phyloP scores from a whole-genome alignment of 768 basidiomycete species.

The Infundibulicybe gibba region DNA sequence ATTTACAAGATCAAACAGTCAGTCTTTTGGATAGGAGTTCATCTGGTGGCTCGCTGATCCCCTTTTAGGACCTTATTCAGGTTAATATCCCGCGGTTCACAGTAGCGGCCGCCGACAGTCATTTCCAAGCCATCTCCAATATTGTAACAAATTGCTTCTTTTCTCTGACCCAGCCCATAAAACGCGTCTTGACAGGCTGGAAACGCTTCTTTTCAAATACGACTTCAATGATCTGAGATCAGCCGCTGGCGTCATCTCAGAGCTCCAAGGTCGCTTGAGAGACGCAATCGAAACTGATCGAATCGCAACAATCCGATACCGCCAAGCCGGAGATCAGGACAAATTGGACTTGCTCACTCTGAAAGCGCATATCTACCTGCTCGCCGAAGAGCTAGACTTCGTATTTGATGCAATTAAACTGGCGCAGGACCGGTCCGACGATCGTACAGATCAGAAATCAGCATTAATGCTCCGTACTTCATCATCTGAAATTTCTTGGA shows the following conservation, averaged over 20 bases:
- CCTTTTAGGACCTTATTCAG: constrained; percentile 71
- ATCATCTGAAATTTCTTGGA: constrained; percentile 88
- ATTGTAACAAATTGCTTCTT: constrained; percentile 86
- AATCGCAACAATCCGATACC: constrained; percentile 32
- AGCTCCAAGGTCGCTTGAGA: constrained; percentile 72
- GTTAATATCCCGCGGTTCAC: constrained; percentile 85
- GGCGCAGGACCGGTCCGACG: constrained; percentile 72
- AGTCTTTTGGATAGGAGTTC: constrained; percentile 13
- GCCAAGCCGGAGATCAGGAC: constrained; percentile 39
- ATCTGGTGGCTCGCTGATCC: constrained; percentile 2
- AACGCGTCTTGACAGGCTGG: constrained; percentile 70
- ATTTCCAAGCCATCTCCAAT: constrained; percentile 83
- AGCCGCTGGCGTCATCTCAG: constrained; percentile 66
- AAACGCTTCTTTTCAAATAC: constrained; percentile 81
- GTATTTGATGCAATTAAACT: constrained; percentile 85
- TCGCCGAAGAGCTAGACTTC: constrained; percentile 76
- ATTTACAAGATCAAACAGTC: constrained; percentile 66
- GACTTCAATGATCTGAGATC: constrained; percentile 79
- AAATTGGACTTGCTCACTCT: constrained; percentile 60
- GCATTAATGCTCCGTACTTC: constrained; percentile 78
- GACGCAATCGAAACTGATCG: constrained; percentile 52
- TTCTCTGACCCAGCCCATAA: constrained; percentile 87
- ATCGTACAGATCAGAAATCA: constrained; percentile 69
- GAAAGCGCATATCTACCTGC: constrained; percentile 66
- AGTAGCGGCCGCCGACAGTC: constrained; percentile 76